Evolutionary conservation across 2,329 filamentous ascomycete genomes (phyloP).

Genomic region (Verticillium albo-atrum): DNA sequence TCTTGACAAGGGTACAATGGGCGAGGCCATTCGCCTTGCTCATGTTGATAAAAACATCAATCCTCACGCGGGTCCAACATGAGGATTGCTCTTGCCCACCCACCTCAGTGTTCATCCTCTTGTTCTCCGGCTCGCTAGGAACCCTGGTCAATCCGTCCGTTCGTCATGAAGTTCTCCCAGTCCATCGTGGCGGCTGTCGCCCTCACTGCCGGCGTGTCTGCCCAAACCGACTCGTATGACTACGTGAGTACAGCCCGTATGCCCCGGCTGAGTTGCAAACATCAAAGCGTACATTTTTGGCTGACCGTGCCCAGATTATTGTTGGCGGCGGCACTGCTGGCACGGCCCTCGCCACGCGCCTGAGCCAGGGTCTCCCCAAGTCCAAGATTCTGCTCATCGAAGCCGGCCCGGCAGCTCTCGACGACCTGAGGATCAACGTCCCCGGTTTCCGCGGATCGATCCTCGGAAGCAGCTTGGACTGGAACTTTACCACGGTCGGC

Average conservation of each 20-base stretch:
- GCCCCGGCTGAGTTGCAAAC: not conserved
- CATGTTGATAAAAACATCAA: too few species aligned
- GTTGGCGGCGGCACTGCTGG: conserved; percentile 8
- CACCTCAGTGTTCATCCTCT: too few species aligned
- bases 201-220: not conserved
- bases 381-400: conserved; percentile 24
- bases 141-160: too few species aligned
- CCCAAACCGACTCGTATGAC: not conserved
- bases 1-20: too few species aligned
- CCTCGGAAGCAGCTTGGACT: conserved; percentile 25
- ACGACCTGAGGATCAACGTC: conserved; percentile 25
- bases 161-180: not conserved
- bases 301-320: conserved; percentile 8
- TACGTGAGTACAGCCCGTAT: not conserved
- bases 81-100: too few species aligned
- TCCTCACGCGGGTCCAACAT: too few species aligned
- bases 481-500: conserved; percentile 38
- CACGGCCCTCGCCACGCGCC: conserved; percentile 15
- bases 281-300: not conserved
- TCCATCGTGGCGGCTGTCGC: not conserved
- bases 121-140: too few species aligned
- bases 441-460: conserved; percentile 24
- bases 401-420: conserved; percentile 20
- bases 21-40: too few species aligned
- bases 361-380: conserved; percentile 23